Conservation (phyloP, 345 rosid species). For the Eucalyptus erythrocorys region DNA sequence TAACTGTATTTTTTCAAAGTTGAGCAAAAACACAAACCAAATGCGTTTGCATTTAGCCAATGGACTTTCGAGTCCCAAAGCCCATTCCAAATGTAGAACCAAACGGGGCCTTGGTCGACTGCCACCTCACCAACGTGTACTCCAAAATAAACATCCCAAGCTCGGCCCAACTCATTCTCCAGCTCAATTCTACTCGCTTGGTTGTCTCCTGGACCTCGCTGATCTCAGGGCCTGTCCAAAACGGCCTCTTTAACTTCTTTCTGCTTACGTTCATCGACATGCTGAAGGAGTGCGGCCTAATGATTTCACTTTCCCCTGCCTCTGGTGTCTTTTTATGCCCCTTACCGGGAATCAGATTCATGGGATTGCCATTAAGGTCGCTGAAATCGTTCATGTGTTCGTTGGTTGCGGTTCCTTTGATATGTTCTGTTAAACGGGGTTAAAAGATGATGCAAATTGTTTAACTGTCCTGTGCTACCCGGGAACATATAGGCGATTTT, state of each 20-base stretch:
- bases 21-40: no score
- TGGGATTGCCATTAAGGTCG: constrained; percentile 46
- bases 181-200: constrained; percentile 34
- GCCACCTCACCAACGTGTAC: constrained; percentile 64
- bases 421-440: constrained; percentile 50
- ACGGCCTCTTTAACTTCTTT: constrained; percentile 43
- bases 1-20: no score
- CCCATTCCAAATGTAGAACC: no score
- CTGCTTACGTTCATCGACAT: constrained; percentile 33
- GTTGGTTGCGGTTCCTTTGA: constrained; percentile 72
- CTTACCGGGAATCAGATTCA: constrained; percentile 45
- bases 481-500: no score
- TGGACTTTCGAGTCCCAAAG: no score
- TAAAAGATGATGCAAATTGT: not conserved
- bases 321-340: constrained; percentile 26
- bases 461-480: no score
- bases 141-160: constrained; percentile 53
- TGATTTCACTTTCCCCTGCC: constrained; percentile 74
- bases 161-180: constrained; percentile 49
- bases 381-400: constrained; percentile 33
- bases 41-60: no score
- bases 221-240: constrained; percentile 49
- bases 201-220: constrained; percentile 59
- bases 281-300: constrained; percentile 54
- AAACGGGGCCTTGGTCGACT: not conserved